These are phyloP conservation scores for Penicillium silybi DNA, from an alignment of 495 filamentous ascomycete genomes.

Conservation along the genomic window DNA sequence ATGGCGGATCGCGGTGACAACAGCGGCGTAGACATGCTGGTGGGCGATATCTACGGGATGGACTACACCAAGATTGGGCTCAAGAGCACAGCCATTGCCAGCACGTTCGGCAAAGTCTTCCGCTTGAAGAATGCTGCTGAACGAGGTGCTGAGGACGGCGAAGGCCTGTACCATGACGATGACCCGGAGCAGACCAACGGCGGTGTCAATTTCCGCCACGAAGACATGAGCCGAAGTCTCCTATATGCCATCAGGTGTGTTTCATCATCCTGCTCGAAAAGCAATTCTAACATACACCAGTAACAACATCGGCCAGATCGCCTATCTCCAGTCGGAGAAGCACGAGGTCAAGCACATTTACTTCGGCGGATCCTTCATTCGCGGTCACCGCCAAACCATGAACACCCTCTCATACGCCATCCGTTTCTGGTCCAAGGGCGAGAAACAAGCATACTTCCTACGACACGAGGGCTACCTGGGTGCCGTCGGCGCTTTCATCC, in stretches of 20 bases:
- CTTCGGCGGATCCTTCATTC: slow-evolving; percentile 95
- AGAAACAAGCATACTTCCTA: slow-evolving; percentile 92
- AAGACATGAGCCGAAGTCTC: slow-evolving; percentile 67
- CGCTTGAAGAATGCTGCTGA: slow-evolving; percentile 76
- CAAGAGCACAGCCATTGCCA: slow-evolving; percentile 89
- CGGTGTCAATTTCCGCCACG: slow-evolving; percentile 49
- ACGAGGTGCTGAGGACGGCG: slow-evolving; percentile 71
- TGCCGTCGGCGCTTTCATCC: slow-evolving; percentile 93
- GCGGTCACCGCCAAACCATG: slow-evolving; percentile 95
- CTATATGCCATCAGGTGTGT: slow-evolving; percentile 75
- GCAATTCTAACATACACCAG: slow-evolving; percentile 37
- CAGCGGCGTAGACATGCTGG: slow-evolving; percentile 88
- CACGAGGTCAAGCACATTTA: slow-evolving; percentile 90
- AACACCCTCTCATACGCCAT: slow-evolving; percentile 94
- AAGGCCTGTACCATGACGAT: slow-evolving; percentile 54
- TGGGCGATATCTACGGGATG: slow-evolving; percentile 96
- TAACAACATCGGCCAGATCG: slow-evolving; percentile 98
- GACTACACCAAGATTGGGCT: slow-evolving; percentile 94
- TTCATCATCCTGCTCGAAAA: background rate
- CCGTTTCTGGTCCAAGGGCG: slow-evolving; percentile 92
- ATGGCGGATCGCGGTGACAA: slow-evolving; percentile 96
- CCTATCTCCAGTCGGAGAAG: slow-evolving; percentile 90
- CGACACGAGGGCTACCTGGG: slow-evolving; percentile 95
- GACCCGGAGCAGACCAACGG: slow-evolving; percentile 32
- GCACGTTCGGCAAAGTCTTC: slow-evolving; percentile 95